These are phyloP conservation scores for Ceratopteris richardii DNA, from an alignment of 75 land plant genomes.

Conservation along the genomic window DNA sequence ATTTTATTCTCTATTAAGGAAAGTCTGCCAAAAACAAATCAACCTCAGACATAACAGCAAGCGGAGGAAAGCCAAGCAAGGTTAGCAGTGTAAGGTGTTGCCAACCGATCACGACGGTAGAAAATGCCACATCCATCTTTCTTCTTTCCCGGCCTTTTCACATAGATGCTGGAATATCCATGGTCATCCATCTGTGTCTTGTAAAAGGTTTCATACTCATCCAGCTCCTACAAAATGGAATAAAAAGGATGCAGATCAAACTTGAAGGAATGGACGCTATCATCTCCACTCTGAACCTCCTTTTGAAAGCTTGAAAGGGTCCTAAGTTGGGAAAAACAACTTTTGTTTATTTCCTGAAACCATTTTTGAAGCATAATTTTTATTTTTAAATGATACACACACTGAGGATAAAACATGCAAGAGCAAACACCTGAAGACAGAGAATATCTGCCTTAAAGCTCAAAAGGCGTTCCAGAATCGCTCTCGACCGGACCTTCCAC, in stretches of 20 bases:
- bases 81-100: too few relatives aligned
- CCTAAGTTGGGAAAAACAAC: too few relatives aligned
- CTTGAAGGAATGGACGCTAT: not conserved
- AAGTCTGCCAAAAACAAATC: constrained; percentile 5
- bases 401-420: too few relatives aligned
- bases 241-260: not conserved
- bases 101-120: constrained; percentile 38
- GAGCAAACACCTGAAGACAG: too few relatives aligned
- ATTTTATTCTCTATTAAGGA: constrained; percentile 12
- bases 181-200: constrained; percentile 38
- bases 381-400: too few relatives aligned
- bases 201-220: constrained; percentile 80
- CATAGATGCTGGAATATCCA: constrained; percentile 72
- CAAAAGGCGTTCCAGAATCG: constrained; percentile 42
- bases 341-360: too few relatives aligned
- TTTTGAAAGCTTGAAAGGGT: too few relatives aligned
- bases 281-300: not conserved
- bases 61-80: too few relatives aligned
- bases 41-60: too few relatives aligned
- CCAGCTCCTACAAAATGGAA: constrained; percentile 57
- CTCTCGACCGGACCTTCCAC: constrained; percentile 80
- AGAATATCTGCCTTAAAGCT: too few relatives aligned
- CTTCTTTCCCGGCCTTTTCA: constrained; percentile 68
- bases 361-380: too few relatives aligned
- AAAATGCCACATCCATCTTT: constrained; percentile 95